Percentiles rank a stretch among this genome's conserved stretches.
phyloP scores from a whole-genome alignment of 208 protist species.

The Crithidia fasciculata region DNA sequence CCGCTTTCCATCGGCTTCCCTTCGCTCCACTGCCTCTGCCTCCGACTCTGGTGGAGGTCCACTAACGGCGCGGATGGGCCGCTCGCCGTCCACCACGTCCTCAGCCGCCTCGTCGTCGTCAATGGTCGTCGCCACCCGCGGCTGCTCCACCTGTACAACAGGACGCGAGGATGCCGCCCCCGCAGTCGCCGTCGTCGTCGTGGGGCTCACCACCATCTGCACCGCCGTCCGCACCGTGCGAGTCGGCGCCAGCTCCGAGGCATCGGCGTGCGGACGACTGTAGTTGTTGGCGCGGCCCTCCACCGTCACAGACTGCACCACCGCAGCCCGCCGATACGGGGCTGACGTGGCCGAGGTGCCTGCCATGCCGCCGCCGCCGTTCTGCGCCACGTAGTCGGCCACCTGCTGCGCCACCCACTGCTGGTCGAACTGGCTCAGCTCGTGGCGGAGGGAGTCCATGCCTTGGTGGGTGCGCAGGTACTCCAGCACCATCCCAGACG shows the following conservation, averaged over 20 bases:
- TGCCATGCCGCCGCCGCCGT: conserved; percentile 20
- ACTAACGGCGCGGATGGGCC: conserved; percentile 53
- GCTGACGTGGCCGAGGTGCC: conserved; percentile 22
- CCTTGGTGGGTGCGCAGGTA: conserved; percentile 85
- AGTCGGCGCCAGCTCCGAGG: conserved; percentile 34
- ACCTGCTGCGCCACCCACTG: conserved; percentile 43
- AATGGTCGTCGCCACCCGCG: conserved; percentile 17
- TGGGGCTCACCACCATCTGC: conserved; percentile 40
- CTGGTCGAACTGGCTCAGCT: conserved; percentile 59
- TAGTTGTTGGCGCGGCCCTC: conserved; percentile 88
- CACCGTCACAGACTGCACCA: conserved; percentile 70
- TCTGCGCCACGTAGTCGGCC: conserved; percentile 39
- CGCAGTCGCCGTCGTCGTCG: conserved; percentile 4
- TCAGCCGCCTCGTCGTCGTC: background rate
- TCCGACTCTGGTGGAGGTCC: conserved; percentile 18
- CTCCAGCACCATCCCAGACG: conserved; percentile 84
- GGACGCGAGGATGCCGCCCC: background rate
- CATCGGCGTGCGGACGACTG: conserved; percentile 63
- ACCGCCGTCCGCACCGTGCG: conserved; percentile 68
- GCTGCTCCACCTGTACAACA: conserved; percentile 13
- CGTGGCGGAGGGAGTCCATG: conserved; percentile 75
- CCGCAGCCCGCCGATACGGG: conserved; percentile 11
- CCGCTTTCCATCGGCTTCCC: conserved; percentile 34
- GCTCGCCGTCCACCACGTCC: conserved; percentile 57
- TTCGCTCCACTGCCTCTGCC: background rate